Percentiles rank a stretch among this genome's conserved stretches.
These are phyloP conservation scores for Ophiostoma perfectum DNA, from an alignment of 2,329 filamentous ascomycete genomes.

Conservation along the genomic window DNA sequence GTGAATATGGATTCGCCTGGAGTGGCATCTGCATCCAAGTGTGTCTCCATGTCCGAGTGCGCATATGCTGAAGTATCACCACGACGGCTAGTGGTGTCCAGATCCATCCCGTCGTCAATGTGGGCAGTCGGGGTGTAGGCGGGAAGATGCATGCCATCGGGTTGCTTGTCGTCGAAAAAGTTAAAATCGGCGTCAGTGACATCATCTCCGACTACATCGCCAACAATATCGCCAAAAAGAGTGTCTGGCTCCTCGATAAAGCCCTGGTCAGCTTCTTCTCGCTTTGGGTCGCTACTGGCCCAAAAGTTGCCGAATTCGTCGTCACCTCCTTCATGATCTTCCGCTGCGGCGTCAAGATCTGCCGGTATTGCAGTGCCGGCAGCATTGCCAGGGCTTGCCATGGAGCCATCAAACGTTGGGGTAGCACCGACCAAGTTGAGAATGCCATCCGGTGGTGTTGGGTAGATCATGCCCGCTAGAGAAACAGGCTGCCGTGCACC, in stretches of 20 bases:
- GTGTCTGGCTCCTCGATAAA: slow-evolving; percentile 47
- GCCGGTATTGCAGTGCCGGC: slow-evolving; percentile 35
- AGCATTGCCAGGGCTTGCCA: slow-evolving; percentile 46
- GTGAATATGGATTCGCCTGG: neutral
- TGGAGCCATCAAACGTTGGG: slow-evolving; percentile 51
- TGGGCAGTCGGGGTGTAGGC: neutral
- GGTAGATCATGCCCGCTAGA: slow-evolving; percentile 49
- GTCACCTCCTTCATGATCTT: slow-evolving; percentile 24
- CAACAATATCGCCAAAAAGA: slow-evolving; percentile 63
- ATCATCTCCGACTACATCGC: slow-evolving; percentile 66
- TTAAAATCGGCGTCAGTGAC: slow-evolving; percentile 81
- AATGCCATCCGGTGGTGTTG: slow-evolving; percentile 64
- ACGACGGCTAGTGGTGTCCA: slow-evolving; percentile 6
- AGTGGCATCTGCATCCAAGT: neutral
- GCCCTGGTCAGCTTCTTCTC: slow-evolving; percentile 40
- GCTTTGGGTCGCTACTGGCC: slow-evolving; percentile 42
- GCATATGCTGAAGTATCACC: neutral
- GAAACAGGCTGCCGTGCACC: slow-evolving; percentile 44
- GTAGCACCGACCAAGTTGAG: slow-evolving; percentile 50
- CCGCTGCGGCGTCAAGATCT: slow-evolving; percentile 38
- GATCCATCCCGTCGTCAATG: slow-evolving; percentile 20
- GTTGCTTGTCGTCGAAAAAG: slow-evolving; percentile 69
- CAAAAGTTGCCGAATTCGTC: slow-evolving; percentile 38
- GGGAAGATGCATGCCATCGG: slow-evolving; percentile 4
- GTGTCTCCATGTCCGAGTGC: slow-evolving; percentile 6